Conservation (phyloP, 2,329 filamentous ascomycete species). For the Apiospora marii region DNA sequence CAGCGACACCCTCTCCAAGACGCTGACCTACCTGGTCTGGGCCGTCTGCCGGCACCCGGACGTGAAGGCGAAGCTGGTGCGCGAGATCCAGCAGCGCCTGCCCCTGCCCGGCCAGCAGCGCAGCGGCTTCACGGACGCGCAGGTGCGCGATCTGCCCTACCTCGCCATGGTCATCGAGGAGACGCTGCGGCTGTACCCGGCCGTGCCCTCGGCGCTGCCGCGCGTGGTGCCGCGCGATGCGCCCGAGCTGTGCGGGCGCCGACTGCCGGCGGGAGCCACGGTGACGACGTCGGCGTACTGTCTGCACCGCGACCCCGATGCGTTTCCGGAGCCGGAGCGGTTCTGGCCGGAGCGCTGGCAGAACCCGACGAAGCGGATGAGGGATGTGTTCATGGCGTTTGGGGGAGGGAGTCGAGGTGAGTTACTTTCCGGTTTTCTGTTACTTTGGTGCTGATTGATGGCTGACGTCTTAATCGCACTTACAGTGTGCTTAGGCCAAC, state of each 20-base stretch:
- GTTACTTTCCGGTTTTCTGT: neutral
- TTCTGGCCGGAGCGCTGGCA: conserved; percentile 38
- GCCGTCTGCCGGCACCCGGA: conserved; percentile 42
- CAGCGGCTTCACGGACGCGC: conserved; percentile 38
- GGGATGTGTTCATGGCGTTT: conserved; percentile 39
- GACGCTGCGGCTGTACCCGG: conserved; percentile 52
- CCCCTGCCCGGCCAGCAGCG: conserved; percentile 39
- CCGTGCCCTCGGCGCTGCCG: conserved; percentile 43
- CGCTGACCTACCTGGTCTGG: conserved; percentile 57
- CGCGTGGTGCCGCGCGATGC: conserved; percentile 44
- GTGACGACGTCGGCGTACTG: conserved; percentile 49
- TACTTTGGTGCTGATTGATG: conserved; percentile 38
- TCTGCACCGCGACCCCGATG: conserved; percentile 46
- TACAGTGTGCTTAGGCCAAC: conserved; percentile 59
- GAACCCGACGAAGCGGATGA: conserved; percentile 37
- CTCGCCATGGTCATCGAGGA: conserved; percentile 55
- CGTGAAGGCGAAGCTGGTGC: conserved; percentile 42
- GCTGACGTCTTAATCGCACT: neutral
- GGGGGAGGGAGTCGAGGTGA: conserved; percentile 40
- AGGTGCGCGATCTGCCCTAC: conserved; percentile 47
- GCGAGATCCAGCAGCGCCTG: conserved; percentile 46
- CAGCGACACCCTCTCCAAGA: conserved; percentile 59
- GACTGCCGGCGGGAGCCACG: conserved; percentile 43
- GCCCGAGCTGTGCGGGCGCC: conserved; percentile 37
- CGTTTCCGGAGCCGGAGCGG: conserved; percentile 47